Conservation (phyloP, 768 basidiomycete species). For the Boletus reticulatus region DNA sequence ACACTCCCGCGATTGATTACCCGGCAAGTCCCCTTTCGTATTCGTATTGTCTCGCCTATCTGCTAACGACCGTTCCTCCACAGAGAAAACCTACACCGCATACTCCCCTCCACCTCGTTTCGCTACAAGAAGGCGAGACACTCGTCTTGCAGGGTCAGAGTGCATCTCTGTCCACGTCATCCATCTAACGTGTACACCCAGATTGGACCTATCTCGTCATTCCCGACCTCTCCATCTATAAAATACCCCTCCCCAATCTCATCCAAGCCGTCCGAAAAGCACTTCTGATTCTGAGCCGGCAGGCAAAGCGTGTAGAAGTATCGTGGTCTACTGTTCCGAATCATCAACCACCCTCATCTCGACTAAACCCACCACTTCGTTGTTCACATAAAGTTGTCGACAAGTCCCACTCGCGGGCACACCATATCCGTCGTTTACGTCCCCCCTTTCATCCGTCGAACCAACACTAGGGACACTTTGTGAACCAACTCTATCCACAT, state of each 20-base stretch:
- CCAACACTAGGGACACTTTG: no score
- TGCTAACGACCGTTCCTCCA: neutral
- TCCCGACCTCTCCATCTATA: conserved; percentile 26
- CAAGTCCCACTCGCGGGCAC: no score
- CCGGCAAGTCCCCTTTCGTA: neutral
- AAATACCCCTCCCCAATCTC: conserved; percentile 22
- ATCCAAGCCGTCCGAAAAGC: conserved; percentile 25
- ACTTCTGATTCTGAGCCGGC: conserved; percentile 7
- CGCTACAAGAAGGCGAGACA: neutral
- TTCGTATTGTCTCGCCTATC: neutral
- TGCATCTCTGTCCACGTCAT: neutral
- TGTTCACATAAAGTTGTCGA: neutral
- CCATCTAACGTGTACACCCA: neutral
- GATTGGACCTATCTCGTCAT: conserved; percentile 30
- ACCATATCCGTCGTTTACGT: no score
- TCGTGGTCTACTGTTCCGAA: conserved; percentile 11
- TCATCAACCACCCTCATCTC: neutral
- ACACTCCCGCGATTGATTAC: neutral
- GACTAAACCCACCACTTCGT: no score
- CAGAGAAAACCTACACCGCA: neutral
- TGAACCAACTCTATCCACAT: no score
- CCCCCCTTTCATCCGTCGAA: no score
- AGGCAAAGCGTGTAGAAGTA: conserved; percentile 8
- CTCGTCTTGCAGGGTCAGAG: conserved; percentile 19
- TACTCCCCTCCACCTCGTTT: conserved; percentile 7